A percentile compares a stretch with the other conserved stretches of the same genome.
These are phyloP conservation scores for Heracleum sosnowskyi DNA, from an alignment of 129 eudicot genomes.

Conservation along the genomic window DNA sequence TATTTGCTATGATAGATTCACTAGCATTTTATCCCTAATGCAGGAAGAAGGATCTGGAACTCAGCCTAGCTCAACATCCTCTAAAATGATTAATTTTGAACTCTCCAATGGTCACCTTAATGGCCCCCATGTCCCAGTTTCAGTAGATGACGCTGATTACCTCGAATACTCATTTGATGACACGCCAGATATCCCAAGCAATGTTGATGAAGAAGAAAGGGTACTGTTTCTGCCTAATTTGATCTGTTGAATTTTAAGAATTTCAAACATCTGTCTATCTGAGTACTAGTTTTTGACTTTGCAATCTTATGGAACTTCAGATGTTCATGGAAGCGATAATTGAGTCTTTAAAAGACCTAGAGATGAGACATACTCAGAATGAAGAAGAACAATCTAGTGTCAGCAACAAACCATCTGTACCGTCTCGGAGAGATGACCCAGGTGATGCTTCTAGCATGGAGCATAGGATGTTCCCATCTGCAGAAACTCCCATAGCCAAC, in stretches of 20 bases:
- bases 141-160: conserved; percentile 69
- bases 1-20: not conserved
- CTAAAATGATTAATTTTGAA: conserved; percentile 80
- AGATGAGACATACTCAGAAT: conserved; percentile 22
- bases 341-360: conserved; percentile 64
- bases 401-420: conserved; percentile 5
- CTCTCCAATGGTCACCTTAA: conserved; percentile 49
- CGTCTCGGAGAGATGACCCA: conserved; percentile 14
- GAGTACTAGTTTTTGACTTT: not conserved
- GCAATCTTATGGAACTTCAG: conserved; percentile 21
- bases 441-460: conserved; percentile 7
- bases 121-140: conserved; percentile 40
- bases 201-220: conserved; percentile 89
- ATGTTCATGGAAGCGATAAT: conserved; percentile 83
- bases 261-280: not conserved
- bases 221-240: conserved; percentile 19
- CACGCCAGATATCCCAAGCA: conserved; percentile 60
- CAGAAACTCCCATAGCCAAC: conserved; percentile 4
- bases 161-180: conserved; percentile 80
- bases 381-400: conserved; percentile 30
- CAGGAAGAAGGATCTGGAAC: conserved; percentile 61
- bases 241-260: not conserved
- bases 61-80: conserved; percentile 50
- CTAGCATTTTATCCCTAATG: conserved; percentile 15
- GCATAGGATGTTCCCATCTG: not conserved